Evolutionary conservation across 2,329 filamentous ascomycete genomes (phyloP).

Genomic region (Stachybotrys echinatus): DNA sequence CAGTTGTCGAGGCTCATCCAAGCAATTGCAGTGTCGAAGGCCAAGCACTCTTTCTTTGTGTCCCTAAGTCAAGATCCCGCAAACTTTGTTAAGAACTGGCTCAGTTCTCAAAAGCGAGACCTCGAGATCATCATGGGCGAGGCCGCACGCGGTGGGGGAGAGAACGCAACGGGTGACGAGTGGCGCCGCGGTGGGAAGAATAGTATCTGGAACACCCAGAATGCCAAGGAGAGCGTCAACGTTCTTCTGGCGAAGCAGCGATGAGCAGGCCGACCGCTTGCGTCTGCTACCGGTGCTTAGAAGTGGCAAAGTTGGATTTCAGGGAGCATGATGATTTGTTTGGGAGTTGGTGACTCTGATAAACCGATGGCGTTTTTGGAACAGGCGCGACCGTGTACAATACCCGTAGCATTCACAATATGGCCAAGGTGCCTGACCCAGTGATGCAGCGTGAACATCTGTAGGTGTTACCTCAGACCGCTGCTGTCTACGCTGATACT

Average conservation of each 20-base stretch:
- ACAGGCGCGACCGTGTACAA: not conserved
- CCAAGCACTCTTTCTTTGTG: conserved; percentile 83
- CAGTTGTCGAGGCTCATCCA: conserved; percentile 80
- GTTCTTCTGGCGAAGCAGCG: conserved; percentile 52
- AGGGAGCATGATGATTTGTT: not conserved
- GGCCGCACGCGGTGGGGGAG: conserved; percentile 57
- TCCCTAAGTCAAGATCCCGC: conserved; percentile 76
- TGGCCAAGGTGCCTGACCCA: not conserved
- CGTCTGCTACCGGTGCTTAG: not conserved
- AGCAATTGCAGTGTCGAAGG: conserved; percentile 77
- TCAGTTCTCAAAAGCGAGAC: conserved; percentile 86
- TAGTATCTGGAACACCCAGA: conserved; percentile 52
- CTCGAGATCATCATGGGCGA: conserved; percentile 85
- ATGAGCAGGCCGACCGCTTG: conserved; percentile 10
- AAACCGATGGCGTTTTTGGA: not conserved
- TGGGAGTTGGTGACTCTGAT: not conserved
- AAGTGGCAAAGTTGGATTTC: not conserved
- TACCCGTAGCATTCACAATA: not conserved
- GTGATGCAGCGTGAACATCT: not conserved
- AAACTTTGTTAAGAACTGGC: conserved; percentile 80
- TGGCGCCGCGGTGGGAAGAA: conserved; percentile 58
- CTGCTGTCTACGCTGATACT: not conserved
- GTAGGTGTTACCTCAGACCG: not conserved
- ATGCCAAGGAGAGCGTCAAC: conserved; percentile 58
- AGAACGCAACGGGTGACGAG: conserved; percentile 55